Evolutionary conservation across 805 yeast genomes (phyloP), one percentile per base, ranked within the genome.

Genomic region (Saturnispora serradocipensis): DNA sequence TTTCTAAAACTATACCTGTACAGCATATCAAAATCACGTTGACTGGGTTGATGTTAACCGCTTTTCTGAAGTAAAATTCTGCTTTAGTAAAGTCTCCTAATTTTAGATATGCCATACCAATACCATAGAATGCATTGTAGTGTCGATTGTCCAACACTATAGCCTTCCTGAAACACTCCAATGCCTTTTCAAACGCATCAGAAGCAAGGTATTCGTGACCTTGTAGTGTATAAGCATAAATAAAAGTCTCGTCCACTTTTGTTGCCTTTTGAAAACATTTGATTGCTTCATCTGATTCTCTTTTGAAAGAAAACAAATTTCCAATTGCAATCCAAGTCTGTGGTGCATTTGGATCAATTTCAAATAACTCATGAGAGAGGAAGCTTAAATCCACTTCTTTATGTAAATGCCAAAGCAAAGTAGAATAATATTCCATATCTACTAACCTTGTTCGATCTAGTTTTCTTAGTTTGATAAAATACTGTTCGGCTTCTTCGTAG

Each of bases 301-400:
- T 74, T 36, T 79, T 80, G 36, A 90, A 72, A 6, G 97, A 88
- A 56, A 87, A 87, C 44, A 91, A 75, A 65, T 91, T 93, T 1
- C 99, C 99, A 53, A 89, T 73, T 1, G 86, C 83, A 56, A 93
- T 85, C 98, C 99, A 91, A 0, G 97, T 82, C 57, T 88, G 84
- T 6, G 96, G 86, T 11, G 83, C 72, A 22, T 62, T 59, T n/a
- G 74, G 66, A 58, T 84, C 80, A 16, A 81, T 70, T 53, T 82
- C 86, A 55, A 82, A 72, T 42, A 91, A 71, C 58, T 89, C 97
- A 62, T 86, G 87, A 3, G 96, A 86, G 52, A 93, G 72, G 59
- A 76, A 81, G n/a, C 93, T 82, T 48, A 93, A 72, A 51, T 84
- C 90, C 20, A 80, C 78, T 46, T 86, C 89, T 60, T 82, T 83